Evolutionary conservation across 805 yeast genomes (phyloP), one percentile per base, ranked within the genome.

Genomic region (Pichia nakasei): DNA sequence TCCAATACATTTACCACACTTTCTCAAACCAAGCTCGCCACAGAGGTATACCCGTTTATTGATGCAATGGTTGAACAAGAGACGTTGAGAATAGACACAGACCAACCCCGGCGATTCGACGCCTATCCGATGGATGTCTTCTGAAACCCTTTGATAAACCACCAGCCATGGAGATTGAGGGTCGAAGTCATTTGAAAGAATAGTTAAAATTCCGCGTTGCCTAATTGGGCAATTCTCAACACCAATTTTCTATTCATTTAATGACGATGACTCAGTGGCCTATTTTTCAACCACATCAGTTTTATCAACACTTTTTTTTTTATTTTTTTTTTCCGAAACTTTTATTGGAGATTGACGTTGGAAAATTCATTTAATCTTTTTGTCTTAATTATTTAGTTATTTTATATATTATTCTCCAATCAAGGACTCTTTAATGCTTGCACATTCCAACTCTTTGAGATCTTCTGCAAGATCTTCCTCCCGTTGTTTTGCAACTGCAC

Each of bases 1-100:
- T 53, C 53, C 1, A 50, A 54, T 27, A 34, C 35, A 3, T 60
- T 63, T 38, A 46, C 43, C 5, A 49, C 54, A 7, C 33, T 54
- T 8, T 37, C 57, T 18, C 34, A 36, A 5, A 12, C 22, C 3
- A 42, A 35, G 11, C 22, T 57, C 9, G 45, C 52, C 12, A 37
- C 48, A 11, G 61, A 63, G 20, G 41, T 62, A 4, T 34, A 48
- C 5, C 65, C 65, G 2, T 47, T 53, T 18, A 54, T 62, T 18
- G 50, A 51, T 38, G 55, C 49, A 24, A 58, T 63, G 61, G 67
- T 65, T 1, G 48, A 49, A 12, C 3, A 9, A 7, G 47, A 45
- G 24, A 17, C 26, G 5, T 9, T 20, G 8, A 38, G 47, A 6
- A 35, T 29, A 8, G 32, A 34, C 4, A 12, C 31, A 22, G 31